These are phyloP conservation scores for Syzygium syzygioides DNA, from an alignment of 441 rosid species.

Conservation along the genomic window DNA sequence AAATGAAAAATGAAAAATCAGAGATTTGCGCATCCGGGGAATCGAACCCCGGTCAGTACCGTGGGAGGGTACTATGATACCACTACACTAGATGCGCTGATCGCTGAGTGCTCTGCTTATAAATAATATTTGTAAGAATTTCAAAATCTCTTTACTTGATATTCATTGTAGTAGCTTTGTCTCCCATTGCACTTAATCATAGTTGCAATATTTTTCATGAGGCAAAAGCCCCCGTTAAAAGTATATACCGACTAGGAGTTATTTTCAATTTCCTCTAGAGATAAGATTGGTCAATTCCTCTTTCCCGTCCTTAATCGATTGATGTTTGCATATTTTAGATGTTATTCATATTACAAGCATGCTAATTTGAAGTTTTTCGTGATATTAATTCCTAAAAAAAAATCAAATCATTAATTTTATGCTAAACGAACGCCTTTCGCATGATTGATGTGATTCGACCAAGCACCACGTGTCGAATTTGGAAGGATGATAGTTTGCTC, in stretches of 20 bases:
- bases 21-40: background rate
- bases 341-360: too few relatives aligned
- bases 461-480: background rate
- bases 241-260: background rate
- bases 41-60: slow-evolving; percentile 3
- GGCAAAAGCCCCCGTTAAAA: background rate
- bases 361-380: too few relatives aligned
- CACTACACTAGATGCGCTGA: background rate
- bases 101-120: fast-evolving
- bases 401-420: too few relatives aligned
- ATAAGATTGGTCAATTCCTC: background rate
- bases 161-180: background rate
- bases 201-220: background rate
- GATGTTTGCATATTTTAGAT: background rate
- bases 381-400: too few relatives aligned
- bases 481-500: background rate
- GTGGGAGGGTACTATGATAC: slow-evolving; percentile 3
- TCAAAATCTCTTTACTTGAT: background rate
- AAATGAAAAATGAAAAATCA: background rate
- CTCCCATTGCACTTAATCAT: background rate
- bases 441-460: background rate
- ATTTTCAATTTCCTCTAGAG: background rate
- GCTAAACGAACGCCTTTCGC: background rate
- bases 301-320: fast-evolving
- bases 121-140: fast-evolving